Base-by-base conservation (phyloP, 352 stramenopile genomes). In the Phytophthora foliorum region DNA sequence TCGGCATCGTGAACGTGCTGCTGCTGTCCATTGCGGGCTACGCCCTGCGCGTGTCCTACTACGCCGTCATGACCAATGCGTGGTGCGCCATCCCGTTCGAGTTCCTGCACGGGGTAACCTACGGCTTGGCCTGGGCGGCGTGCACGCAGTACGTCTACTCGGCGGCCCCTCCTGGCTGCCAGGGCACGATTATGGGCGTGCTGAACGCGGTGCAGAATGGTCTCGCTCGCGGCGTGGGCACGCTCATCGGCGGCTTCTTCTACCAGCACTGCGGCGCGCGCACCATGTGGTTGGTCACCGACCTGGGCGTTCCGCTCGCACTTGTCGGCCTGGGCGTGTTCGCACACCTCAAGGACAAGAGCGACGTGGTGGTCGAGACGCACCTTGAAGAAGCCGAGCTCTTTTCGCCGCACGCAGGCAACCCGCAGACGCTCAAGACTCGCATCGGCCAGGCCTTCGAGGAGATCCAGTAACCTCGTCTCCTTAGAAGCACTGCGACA, bases 31-130 rank as follows among this genome's bases (percentile, higher is more conserved):
- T 92, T 36, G 46, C 78, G 2, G 88, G 80, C 19, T 95, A 93
- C 68, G 81, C 78, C 17, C 69, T 87, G 31, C 83, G 88, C 50
- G 77, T 93, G 34, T 89, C 79, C 11, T 93, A 83, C 77, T 88
- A 92, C 52, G 84, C 82, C 13, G 58, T 90, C 55, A 93, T 95
- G 85, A 88, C 82, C 42, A 90, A 93, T 72, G 75, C 85, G 14
- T 95, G 88, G 88, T 75, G 62, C 10, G 88, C 84, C 5, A 92
- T 95, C 46, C 88, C 88, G 0, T 92, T 93, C 63, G 88, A 93
- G 59, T 89, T 93, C 31, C 67, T 95, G 27, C 88, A 95, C 63
- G 85, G 88, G 4, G 61, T 86, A 45, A 93, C 88, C 6, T 95
- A 90, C 54, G 84, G 82, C 14, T 75, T 95, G 54, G 77, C 84